Evolutionary conservation across 2,329 filamentous ascomycete species (phyloP).

Genomic region (Aspergillus bombycis): DNA sequence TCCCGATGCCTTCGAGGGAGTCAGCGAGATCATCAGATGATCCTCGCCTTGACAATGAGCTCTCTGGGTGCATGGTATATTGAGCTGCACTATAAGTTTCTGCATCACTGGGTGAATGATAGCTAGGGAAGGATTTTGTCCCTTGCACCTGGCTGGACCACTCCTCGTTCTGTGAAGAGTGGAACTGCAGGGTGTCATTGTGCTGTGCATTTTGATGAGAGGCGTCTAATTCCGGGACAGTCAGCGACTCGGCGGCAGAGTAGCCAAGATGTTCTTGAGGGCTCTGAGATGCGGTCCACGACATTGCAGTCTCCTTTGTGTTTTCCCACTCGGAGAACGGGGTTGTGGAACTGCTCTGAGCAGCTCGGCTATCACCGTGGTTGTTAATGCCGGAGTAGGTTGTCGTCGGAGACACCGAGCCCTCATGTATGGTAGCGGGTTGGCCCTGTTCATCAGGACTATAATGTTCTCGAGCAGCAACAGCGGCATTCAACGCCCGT

Average conservation of each 20-base stretch:
- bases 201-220: slow-evolving; percentile 9
- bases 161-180: slow-evolving; percentile 24
- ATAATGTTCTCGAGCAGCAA: slow-evolving; percentile 42
- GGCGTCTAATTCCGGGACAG: slow-evolving; percentile 23
- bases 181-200: slow-evolving; percentile 15
- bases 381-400: slow-evolving; percentile 25
- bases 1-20: slow-evolving; percentile 40
- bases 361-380: slow-evolving; percentile 11
- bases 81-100: slow-evolving; percentile 35
- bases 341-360: slow-evolving; percentile 22
- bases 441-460: slow-evolving; percentile 25
- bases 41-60: slow-evolving; percentile 32
- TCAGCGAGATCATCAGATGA: slow-evolving; percentile 40
- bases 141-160: slow-evolving; percentile 29
- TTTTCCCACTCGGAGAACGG: slow-evolving; percentile 34
- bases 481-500: slow-evolving; percentile 46
- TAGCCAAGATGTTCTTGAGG: slow-evolving; percentile 29
- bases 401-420: slow-evolving; percentile 33
- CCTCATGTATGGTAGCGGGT: slow-evolving; percentile 28
- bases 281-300: slow-evolving; percentile 33
- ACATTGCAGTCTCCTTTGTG: slow-evolving; percentile 29
- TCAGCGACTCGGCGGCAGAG: slow-evolving; percentile 25
- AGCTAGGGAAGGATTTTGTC: slow-evolving; percentile 21
- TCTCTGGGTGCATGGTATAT: slow-evolving; percentile 38
- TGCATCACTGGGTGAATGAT: slow-evolving; percentile 28